Evolutionary conservation across 1,284 basidiomycete species (phyloP), one percentile per base, ranked within the genome.

Genomic region (Ganoderma sinense): DNA sequence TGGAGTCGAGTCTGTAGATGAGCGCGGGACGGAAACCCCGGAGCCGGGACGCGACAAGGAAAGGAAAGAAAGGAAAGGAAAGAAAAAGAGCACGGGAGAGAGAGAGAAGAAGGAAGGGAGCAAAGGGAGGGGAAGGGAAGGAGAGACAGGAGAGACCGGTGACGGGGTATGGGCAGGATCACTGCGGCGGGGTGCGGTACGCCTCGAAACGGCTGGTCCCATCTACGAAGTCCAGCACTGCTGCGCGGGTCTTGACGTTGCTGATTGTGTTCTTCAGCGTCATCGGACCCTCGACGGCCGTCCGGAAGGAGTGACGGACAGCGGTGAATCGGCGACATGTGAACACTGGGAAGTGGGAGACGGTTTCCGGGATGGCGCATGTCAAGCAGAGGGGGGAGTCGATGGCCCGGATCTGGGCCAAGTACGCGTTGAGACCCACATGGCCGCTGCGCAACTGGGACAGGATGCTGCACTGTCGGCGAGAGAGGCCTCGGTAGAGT

Each of bases 361-460:
- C 26, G 2, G 66, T 67, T 39, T 63, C 66, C 14, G 66, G 61
- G 36, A 58, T 31, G 39, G 18, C 4, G 29, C 66, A 67, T 0
- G 20, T 10, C 2, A 59, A 6, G 26, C 60, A 67, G 23, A 67
- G 60, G 36, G 66, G 60, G 16, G 66, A 67, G 66, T 62, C 48
- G 29, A 67, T 59, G 20, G 56, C 66, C 2, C 26, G 16, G 14
- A 67, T 67, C 36, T 40, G 29, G 2, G 60, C 39, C 6, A 67
- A 61, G 66, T 48, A 67, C 6, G 39, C 26, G 40, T 67, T 62
- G 23, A 67, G 61, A 2, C 60, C 61, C 18, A 67, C n/a, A 33
- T 67, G 66, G 26, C 66, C 53, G 43, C 66, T 62, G 39, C 66
- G 61, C 6, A 67, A 40, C 26, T 67, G 66, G 0, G 61, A 41